Evolutionary conservation across 495 filamentous ascomycete species (phyloP).

Genomic region (Talaromyces wortmannii): DNA sequence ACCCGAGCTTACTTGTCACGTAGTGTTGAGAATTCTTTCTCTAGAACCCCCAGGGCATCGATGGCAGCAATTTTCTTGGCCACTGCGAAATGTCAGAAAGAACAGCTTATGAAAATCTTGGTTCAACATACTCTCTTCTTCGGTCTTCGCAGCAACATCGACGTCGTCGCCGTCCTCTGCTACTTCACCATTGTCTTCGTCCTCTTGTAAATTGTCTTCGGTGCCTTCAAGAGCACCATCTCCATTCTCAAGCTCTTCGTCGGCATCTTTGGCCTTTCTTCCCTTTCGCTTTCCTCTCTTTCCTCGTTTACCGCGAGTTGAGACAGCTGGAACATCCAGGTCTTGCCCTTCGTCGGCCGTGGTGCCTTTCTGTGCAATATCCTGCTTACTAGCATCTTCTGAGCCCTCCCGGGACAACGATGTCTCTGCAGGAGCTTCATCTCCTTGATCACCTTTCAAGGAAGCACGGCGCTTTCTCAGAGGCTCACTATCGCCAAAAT

Average conservation of each 20-base stretch:
- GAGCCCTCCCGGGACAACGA: slow-evolving; percentile 23
- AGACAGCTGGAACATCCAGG: slow-evolving; percentile 21
- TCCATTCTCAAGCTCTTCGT: slow-evolving; percentile 26
- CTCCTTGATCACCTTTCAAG: slow-evolving; percentile 35
- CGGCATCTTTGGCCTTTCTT: slow-evolving; percentile 27
- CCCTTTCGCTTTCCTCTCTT: slow-evolving; percentile 41
- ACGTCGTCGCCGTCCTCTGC: slow-evolving; percentile 34
- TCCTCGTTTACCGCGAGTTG: slow-evolving; percentile 27
- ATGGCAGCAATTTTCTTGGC: slow-evolving; percentile 73
- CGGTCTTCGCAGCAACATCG: slow-evolving; percentile 28
- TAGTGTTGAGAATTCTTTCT: slow-evolving; percentile 77
- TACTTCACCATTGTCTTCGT: slow-evolving; percentile 35
- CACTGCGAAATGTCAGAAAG: slow-evolving; percentile 50
- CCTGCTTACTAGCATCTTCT: slow-evolving; percentile 25
- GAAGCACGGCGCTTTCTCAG: slow-evolving; percentile 38
- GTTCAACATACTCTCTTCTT: slow-evolving; percentile 68
- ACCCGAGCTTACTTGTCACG: slow-evolving; percentile 65
- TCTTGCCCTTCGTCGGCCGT: slow-evolving; percentile 31
- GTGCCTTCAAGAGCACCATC: slow-evolving; percentile 18
- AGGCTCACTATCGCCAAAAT: slow-evolving; percentile 32
- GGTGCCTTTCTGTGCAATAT: slow-evolving; percentile 14
- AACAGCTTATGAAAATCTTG: neutral
- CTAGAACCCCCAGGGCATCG: slow-evolving; percentile 69
- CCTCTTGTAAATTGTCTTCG: slow-evolving; percentile 36
- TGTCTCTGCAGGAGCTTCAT: slow-evolving; percentile 25